These are phyloP conservation scores for Apiospora pterosperma DNA, from an alignment of 2,329 filamentous ascomycete genomes.

Conservation along the genomic window DNA sequence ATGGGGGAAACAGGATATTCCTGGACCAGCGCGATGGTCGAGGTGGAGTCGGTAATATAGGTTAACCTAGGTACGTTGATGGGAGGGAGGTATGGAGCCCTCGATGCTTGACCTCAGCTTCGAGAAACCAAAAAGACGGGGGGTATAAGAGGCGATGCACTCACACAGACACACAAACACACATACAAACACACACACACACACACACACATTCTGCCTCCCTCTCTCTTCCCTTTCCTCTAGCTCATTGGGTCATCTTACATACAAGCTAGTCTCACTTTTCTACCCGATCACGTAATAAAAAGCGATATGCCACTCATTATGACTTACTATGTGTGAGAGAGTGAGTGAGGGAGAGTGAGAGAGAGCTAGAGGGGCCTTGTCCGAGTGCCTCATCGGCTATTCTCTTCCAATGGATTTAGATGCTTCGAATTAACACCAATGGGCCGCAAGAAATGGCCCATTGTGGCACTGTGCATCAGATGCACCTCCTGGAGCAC, in stretches of 20 bases:
- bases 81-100: background rate
- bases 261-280: background rate
- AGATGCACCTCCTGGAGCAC: background rate
- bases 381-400: background rate
- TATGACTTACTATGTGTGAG: background rate
- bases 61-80: too few species aligned
- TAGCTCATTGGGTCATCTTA: background rate
- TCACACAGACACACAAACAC: too few species aligned
- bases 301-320: background rate
- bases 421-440: background rate
- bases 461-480: conserved; percentile 1
- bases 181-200: too few species aligned
- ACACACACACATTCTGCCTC: background rate
- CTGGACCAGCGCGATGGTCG: background rate
- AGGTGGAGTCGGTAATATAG: background rate
- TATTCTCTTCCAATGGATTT: background rate
- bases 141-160: background rate
- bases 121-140: background rate
- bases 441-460: background rate
- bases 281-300: background rate
- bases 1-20: background rate
- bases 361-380: too few species aligned
- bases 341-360: background rate
- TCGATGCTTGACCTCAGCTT: background rate
- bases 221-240: background rate